These are phyloP conservation scores for Dendrocalamus latiflorus DNA, from an alignment of 202 grass and related monocot genomes.

Conservation along the genomic window DNA sequence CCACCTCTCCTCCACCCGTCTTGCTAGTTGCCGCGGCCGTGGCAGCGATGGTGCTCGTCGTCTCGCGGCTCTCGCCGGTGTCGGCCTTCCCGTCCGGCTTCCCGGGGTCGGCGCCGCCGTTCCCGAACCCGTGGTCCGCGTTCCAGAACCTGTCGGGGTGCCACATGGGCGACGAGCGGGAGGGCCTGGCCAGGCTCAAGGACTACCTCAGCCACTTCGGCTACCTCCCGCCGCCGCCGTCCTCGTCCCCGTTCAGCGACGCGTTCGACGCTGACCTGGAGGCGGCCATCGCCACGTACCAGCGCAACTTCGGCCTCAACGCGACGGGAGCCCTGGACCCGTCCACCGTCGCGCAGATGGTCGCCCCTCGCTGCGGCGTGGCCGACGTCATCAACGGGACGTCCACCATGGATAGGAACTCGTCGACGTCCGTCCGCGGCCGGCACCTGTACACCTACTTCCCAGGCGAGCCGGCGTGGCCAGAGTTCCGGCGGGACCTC, in stretches of 20 bases:
- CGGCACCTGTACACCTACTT: constrained; percentile 87
- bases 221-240: constrained; percentile 55
- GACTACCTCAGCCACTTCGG: constrained; percentile 72
- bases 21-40: background rate
- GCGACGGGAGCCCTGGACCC: constrained; percentile 56
- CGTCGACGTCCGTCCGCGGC: constrained; percentile 6
- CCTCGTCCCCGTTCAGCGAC: constrained; percentile 57
- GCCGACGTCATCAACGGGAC: constrained; percentile 76
- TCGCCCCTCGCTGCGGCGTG: constrained; percentile 76
- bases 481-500: constrained; percentile 37
- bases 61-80: background rate
- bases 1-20: background rate
- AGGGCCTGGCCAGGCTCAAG: constrained; percentile 55
- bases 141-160: constrained; percentile 90
- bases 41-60: background rate
- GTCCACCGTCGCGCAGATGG: constrained; percentile 55
- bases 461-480: constrained; percentile 62
- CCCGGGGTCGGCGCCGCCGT: background rate
- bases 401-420: constrained; percentile 44
- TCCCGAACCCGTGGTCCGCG: constrained; percentile 62
- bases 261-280: constrained; percentile 56
- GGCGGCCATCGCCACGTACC: constrained; percentile 61
- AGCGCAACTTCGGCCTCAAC: constrained; percentile 72
- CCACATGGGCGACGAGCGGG: constrained; percentile 50
- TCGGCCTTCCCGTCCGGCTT: constrained; percentile 3